A percentile compares a stretch with the other conserved stretches of the same genome.
phyloP scores from a whole-genome alignment of 2,329 filamentous ascomycete species.

The Beauveria scarabaeidicola region DNA sequence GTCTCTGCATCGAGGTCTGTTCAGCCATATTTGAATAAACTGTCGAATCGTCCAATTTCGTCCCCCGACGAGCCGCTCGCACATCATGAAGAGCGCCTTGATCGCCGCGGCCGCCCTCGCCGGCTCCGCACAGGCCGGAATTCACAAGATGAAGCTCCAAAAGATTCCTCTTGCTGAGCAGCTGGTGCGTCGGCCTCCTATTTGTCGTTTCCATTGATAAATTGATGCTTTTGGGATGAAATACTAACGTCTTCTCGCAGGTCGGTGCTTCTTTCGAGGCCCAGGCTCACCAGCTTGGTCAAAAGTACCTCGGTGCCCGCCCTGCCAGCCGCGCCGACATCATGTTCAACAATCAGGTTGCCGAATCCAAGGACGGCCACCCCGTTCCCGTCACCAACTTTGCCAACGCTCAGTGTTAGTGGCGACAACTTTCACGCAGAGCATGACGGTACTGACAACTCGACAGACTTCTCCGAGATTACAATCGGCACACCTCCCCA shows the following conservation, averaged over 20 bases:
- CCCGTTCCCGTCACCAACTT: slow-evolving; percentile 92
- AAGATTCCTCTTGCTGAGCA: slow-evolving; percentile 91
- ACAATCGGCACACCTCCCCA: slow-evolving; percentile 85
- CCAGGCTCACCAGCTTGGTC: slow-evolving; percentile 74
- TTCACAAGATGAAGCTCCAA: slow-evolving; percentile 96
- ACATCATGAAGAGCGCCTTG: slow-evolving; percentile 77
- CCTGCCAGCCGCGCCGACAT: slow-evolving; percentile 61
- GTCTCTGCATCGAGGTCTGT: slow-evolving; percentile 4
- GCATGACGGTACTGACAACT: slow-evolving; percentile 13
- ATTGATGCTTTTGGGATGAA: neutral
- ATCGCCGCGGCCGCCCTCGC: slow-evolving; percentile 75
- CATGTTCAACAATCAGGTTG: slow-evolving; percentile 68
- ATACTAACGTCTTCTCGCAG: slow-evolving; percentile 33
- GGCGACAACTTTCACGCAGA: neutral
- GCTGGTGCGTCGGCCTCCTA: slow-evolving; percentile 54
- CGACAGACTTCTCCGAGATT: slow-evolving; percentile 90
- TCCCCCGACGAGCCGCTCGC: slow-evolving; percentile 4
- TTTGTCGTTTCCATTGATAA: neutral
- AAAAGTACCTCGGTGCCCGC: slow-evolving; percentile 88
- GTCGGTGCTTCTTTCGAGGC: slow-evolving; percentile 69
- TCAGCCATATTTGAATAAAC: neutral
- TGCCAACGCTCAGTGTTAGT: slow-evolving; percentile 94
- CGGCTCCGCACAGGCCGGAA: slow-evolving; percentile 72
- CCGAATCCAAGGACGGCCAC: slow-evolving; percentile 60
- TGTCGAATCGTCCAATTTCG: neutral